A percentile compares a stretch with the other conserved stretches of the same genome.
phyloP scores from a whole-genome alignment of 208 protist genomes.

The Crithidia thermophila region DNA sequence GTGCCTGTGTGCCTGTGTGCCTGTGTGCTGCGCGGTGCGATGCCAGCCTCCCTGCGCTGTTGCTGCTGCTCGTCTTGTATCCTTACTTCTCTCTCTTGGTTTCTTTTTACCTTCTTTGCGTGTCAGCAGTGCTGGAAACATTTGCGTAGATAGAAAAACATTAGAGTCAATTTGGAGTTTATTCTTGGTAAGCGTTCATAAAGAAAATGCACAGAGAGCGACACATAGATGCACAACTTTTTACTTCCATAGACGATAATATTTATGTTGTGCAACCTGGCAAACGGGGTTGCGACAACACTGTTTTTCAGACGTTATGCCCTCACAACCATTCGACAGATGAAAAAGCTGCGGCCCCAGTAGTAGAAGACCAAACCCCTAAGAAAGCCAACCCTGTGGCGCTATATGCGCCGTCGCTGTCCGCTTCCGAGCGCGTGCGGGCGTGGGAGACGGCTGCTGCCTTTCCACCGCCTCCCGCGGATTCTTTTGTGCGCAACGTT shows the following conservation, averaged over 20 bases:
- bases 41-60: no score
- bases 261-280: background rate
- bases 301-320: background rate
- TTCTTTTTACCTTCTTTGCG: no score
- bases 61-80: no score
- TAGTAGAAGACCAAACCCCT: no score
- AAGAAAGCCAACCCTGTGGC: background rate
- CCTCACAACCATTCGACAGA: background rate
- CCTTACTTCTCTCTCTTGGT: no score
- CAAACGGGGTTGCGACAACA: background rate
- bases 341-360: background rate
- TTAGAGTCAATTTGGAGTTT: background rate
- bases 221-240: background rate
- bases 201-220: background rate
- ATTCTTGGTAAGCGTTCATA: background rate
- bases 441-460: slow-evolving; percentile 11
- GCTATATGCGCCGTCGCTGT: slow-evolving; percentile 7
- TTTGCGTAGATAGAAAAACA: no score
- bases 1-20: no score
- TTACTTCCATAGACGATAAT: background rate
- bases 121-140: no score
- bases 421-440: slow-evolving; percentile 17
- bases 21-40: no score
- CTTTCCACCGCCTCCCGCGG: background rate
- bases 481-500: background rate